Base-by-base conservation (phyloP, 2,329 filamentous ascomycete species). In the Apiospora aurea region DNA sequence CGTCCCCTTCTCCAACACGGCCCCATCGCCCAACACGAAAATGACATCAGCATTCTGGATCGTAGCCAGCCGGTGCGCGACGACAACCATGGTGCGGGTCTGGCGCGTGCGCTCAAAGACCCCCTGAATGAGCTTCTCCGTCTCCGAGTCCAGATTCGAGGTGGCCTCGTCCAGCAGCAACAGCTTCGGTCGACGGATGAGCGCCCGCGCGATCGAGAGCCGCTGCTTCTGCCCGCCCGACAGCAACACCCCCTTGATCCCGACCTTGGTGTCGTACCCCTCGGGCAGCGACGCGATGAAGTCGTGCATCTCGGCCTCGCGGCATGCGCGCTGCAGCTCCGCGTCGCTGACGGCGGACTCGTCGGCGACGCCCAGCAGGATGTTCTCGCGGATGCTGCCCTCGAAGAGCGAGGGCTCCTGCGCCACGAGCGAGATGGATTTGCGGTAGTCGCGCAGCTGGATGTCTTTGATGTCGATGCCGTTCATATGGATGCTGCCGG, bases 41-140 rank as follows among this genome's bases (percentile, higher is more conserved):
- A 95, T 95, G 18, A 91, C 82, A 79, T 96, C 91, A 2, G 93
- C 92, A 76, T 95, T 92, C 79, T 93, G 93, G 38, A 95, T 90
- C 13, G 89, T 91, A 0, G 88, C 89, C 13, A 90, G 81, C 13
- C 88, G 83, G 75, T 90, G 88, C 76, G 87, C 87, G 18, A 88
- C 86, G 1, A 86, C 86, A 70, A 88, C 86, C 0, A 86, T 88
- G 0, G 87, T 88, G 49, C 87, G 82, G 1, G 86, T 86, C 3
- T 80, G 79, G 24, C 83, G 86, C 10, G 87, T 81, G 38, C 81
- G 82, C 73, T 84, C 82, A 24, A 88, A 84, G 6, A 86, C 86
- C 69, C 86, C 83, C 76, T 90, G 89, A 51, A 90, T 90, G 69
- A 87, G 84, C 44, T 85, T 84, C 76, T 91, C 88, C 0, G 88